A percentile compares a stretch with the other conserved stretches of the same genome.
Evolutionary conservation across 768 basidiomycete genomes (phyloP).

Genomic region (Zangia roseola): DNA sequence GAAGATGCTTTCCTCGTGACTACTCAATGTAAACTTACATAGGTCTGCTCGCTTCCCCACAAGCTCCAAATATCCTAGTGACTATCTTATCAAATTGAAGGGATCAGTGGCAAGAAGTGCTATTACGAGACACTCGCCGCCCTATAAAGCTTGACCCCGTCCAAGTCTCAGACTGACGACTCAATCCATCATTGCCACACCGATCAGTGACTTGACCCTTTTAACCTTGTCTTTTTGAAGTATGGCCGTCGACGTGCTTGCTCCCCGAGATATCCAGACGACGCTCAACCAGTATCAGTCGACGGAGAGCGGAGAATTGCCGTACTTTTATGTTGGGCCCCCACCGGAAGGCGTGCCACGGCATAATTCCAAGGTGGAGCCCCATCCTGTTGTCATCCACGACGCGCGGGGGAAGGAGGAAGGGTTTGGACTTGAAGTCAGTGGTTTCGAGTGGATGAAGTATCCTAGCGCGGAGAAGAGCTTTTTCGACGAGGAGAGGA

Average conservation of each 20-base stretch:
- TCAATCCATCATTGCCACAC: too few relatives aligned
- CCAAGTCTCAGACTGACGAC: too few relatives aligned
- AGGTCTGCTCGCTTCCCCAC: too few relatives aligned
- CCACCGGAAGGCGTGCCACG: constrained; percentile 22
- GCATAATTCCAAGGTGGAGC: constrained; percentile 23
- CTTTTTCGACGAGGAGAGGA: constrained; percentile 36
- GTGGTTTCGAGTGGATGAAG: constrained; percentile 40
- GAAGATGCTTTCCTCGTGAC: too few relatives aligned
- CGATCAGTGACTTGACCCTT: too few relatives aligned
- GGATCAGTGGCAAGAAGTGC: too few relatives aligned
- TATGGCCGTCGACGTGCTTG: constrained; percentile 20
- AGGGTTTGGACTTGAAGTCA: constrained; percentile 29
- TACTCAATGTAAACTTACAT: too few relatives aligned
- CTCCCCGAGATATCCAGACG: constrained; percentile 33
- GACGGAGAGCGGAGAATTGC: constrained; percentile 20
- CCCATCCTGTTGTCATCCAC: constrained; percentile 16
- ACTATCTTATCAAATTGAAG: too few relatives aligned
- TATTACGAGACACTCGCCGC: too few relatives aligned
- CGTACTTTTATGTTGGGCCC: constrained; percentile 31
- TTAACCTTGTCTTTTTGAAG: too few relatives aligned
- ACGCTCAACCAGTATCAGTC: constrained; percentile 35
- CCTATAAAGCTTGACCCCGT: too few relatives aligned
- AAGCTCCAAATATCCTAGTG: too few relatives aligned
- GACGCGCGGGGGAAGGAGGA: constrained; percentile 26
- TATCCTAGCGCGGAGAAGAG: constrained; percentile 33